A percentile compares a stretch with the other conserved stretches of the same genome.
These are phyloP conservation scores for Saccharomyces pastorianus DNA, from an alignment of 1,139 yeast species.

Conservation along the genomic window DNA sequence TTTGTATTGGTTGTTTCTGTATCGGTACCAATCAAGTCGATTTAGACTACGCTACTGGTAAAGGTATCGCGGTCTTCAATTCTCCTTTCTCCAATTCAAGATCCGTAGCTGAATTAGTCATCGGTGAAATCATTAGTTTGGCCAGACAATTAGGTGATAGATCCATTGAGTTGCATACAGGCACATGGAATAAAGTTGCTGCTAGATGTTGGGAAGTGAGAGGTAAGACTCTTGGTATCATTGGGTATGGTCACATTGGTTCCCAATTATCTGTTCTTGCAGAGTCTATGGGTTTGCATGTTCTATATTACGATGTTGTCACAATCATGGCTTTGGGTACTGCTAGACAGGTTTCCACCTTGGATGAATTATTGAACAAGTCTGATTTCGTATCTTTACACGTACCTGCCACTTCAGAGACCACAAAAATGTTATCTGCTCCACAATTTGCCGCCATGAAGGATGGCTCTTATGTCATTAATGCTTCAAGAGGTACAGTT, in stretches of 20 bases:
- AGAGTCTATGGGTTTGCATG: constrained; percentile 97
- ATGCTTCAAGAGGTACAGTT: constrained; percentile 97
- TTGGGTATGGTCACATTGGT: constrained; percentile 98
- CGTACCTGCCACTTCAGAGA: constrained; percentile 91
- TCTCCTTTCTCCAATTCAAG: constrained; percentile 98
- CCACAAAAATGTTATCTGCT: constrained; percentile 79
- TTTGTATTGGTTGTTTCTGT: constrained; percentile 95
- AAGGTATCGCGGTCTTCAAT: constrained; percentile 94
- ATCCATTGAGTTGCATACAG: constrained; percentile 91
- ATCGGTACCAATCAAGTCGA: constrained; percentile 98
- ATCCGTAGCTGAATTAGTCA: constrained; percentile 95
- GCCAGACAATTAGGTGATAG: constrained; percentile 98
- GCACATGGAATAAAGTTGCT: constrained; percentile 96
- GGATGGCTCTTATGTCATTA: constrained; percentile 87
- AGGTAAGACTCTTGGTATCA: constrained; percentile 94
- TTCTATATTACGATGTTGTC: constrained; percentile 80
- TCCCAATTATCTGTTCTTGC: constrained; percentile 94
- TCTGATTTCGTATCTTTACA: constrained; percentile 90
- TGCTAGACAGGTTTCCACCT: constrained; percentile 82
- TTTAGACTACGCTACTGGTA: constrained; percentile 80
- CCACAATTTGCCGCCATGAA: constrained; percentile 95
- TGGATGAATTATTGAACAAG: constrained; percentile 69
- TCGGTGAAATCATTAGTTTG: constrained; percentile 85
- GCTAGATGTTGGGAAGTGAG: constrained; percentile 98
- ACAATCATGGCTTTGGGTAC: constrained; percentile 97